Conservation (phyloP, 2,329 filamentous ascomycete species). For the Claviceps africana region DNA sequence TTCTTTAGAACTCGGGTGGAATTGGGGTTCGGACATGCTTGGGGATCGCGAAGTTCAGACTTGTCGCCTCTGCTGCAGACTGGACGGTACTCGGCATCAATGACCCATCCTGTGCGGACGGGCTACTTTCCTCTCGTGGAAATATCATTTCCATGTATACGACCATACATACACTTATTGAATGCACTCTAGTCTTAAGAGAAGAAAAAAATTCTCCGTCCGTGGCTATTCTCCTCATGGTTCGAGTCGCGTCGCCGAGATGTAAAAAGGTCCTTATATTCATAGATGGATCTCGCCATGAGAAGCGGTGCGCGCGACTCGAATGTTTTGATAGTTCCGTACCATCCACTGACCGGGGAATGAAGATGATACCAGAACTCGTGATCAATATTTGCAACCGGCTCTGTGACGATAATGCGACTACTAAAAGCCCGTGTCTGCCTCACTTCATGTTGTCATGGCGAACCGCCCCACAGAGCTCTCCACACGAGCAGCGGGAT, state of each 20-base stretch:
- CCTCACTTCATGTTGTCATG: background rate
- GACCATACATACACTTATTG: background rate
- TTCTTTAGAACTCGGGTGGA: background rate
- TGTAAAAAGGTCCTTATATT: background rate
- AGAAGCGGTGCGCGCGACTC: background rate
- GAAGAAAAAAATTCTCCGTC: background rate
- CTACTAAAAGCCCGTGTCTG: background rate
- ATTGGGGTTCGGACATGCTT: background rate
- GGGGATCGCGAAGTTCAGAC: background rate
- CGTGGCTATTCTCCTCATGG: background rate
- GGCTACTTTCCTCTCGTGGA: background rate
- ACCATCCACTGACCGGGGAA: background rate
- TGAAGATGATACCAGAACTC: background rate
- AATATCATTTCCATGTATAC: background rate
- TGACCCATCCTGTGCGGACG: background rate
- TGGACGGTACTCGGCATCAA: background rate
- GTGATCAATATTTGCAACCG: background rate
- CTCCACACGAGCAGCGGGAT: background rate
- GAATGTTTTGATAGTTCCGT: background rate
- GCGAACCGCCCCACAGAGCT: background rate
- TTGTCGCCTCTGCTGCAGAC: background rate
- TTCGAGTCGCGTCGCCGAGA: background rate
- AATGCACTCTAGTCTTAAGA: background rate
- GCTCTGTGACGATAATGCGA: background rate
- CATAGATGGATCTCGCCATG: background rate